Evolutionary conservation across 163 green algal species (phyloP).

Genomic region (Coccomyxa subellipsoidea): DNA sequence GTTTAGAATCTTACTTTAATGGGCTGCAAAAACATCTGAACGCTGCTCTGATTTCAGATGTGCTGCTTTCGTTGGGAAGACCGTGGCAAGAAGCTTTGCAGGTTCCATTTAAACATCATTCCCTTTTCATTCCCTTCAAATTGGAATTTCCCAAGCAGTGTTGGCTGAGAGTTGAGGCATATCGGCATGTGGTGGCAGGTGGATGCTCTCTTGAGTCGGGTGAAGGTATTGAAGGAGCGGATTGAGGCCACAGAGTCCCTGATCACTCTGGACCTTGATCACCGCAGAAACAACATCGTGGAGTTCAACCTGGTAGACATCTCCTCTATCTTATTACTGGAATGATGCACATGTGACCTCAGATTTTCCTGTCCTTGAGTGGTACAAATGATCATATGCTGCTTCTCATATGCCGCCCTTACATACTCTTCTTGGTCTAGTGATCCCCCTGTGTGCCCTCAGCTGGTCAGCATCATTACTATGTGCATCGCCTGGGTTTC

Average conservation of each 20-base stretch:
- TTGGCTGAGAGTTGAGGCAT: too few relatives aligned
- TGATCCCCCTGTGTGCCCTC: background rate
- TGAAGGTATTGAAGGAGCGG: constrained; percentile 44
- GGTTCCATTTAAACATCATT: too few relatives aligned
- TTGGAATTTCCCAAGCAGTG: too few relatives aligned
- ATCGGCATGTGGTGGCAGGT: constrained; percentile 24
- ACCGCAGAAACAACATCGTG: constrained; percentile 54
- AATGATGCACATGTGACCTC: too few relatives aligned
- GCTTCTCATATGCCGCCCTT: background rate
- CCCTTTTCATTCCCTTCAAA: too few relatives aligned
- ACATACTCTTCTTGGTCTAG: background rate
- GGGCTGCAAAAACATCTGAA: too few relatives aligned
- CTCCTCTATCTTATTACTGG: constrained; percentile 7
- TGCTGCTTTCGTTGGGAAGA: too few relatives aligned
- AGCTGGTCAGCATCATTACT: background rate
- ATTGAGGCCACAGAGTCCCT: constrained; percentile 50
- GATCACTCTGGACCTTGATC: constrained; percentile 51
- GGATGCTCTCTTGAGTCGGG: constrained; percentile 45
- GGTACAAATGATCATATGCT: background rate
- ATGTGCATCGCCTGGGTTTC: constrained; percentile 25
- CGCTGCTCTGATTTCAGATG: too few relatives aligned
- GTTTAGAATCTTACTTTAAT: too few relatives aligned
- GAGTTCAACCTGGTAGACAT: constrained; percentile 48
- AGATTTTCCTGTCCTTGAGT: background rate
- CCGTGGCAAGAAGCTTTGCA: too few relatives aligned